phyloP scores from a whole-genome alignment of 192 early-diverging fungal species.

The Rhizophlyctis rosea region DNA sequence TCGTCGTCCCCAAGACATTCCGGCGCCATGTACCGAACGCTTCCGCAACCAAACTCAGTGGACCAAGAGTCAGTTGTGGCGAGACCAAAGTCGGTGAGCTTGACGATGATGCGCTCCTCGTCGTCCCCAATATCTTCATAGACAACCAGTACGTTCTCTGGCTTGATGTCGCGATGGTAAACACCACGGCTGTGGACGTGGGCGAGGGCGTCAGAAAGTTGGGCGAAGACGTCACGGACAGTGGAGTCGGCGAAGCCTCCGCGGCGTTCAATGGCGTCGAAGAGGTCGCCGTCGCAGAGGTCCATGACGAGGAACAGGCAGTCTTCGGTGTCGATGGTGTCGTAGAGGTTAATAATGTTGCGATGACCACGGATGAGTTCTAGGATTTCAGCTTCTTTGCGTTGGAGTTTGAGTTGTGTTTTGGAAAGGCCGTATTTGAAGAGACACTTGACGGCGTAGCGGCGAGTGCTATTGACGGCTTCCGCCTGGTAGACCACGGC shows the following conservation, averaged over 20 bases:
- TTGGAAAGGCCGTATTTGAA: slow-evolving; percentile 44
- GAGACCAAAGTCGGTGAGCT: slow-evolving; percentile 95
- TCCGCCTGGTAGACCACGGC: slow-evolving; percentile 43
- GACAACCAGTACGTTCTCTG: slow-evolving; percentile 71
- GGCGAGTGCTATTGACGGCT: not conserved
- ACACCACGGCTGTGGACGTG: slow-evolving; percentile 72
- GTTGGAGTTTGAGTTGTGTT: slow-evolving; percentile 39
- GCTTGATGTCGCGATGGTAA: slow-evolving; percentile 91
- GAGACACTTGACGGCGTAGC: slow-evolving; percentile 47
- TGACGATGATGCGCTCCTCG: slow-evolving; percentile 37
- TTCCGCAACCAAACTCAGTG: slow-evolving; percentile 84
- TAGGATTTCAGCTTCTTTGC: slow-evolving; percentile 34
- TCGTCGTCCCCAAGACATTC: slow-evolving; percentile 46
- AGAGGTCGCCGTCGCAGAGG: slow-evolving; percentile 40
- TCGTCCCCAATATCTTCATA: slow-evolving; percentile 3
- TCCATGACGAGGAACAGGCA: slow-evolving; percentile 40
- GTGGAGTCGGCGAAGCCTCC: slow-evolving; percentile 20
- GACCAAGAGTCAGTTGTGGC: slow-evolving; percentile 74
- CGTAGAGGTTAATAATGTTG: slow-evolving; percentile 37
- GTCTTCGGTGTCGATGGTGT: slow-evolving; percentile 37
- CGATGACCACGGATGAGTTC: slow-evolving; percentile 20
- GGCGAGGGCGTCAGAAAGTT: slow-evolving; percentile 74
- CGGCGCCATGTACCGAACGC: slow-evolving; percentile 88
- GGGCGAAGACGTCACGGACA: slow-evolving; percentile 55
- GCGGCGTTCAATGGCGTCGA: slow-evolving; percentile 39